A percentile compares a stretch with the other conserved stretches of the same genome.
These are phyloP conservation scores for Lecanicillium sp. DNA, from an alignment of 2,329 filamentous ascomycete species.

Conservation along the genomic window DNA sequence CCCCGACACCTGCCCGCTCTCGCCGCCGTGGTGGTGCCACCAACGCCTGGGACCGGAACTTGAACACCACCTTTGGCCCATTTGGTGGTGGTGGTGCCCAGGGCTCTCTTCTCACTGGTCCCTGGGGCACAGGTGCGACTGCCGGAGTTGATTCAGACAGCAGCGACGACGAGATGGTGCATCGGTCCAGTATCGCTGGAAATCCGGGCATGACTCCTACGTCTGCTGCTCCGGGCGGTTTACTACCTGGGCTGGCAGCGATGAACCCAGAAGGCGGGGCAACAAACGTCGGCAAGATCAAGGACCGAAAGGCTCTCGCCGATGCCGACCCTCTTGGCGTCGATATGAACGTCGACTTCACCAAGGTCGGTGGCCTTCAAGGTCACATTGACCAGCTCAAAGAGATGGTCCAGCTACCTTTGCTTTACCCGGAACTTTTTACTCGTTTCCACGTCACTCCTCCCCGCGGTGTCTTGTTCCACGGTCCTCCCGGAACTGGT, in stretches of 20 bases:
- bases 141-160: constrained; percentile 88
- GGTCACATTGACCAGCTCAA: constrained; percentile 95
- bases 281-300: constrained; percentile 85
- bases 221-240: constrained; percentile 35
- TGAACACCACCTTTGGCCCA: constrained; percentile 86
- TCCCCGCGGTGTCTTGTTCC: constrained; percentile 89
- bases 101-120: constrained; percentile 63
- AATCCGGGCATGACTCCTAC: constrained; percentile 55
- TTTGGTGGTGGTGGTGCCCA: constrained; percentile 79
- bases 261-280: constrained; percentile 36
- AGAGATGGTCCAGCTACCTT: constrained; percentile 93
- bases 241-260: constrained; percentile 33
- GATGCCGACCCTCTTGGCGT: constrained; percentile 94
- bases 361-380: constrained; percentile 84
- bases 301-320: constrained; percentile 82
- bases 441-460: constrained; percentile 86
- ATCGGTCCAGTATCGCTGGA: constrained; percentile 48
- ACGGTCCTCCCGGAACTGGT: constrained; percentile 93
- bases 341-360: constrained; percentile 86
- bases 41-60: constrained; percentile 62
- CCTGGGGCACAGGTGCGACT: constrained; percentile 64
- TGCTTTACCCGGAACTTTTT: constrained; percentile 94
- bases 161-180: constrained; percentile 82
- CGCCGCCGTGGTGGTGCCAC: constrained; percentile 54
- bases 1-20: constrained; percentile 60